Base-by-base conservation (phyloP, 2,329 filamentous ascomycete genomes). In the Penicillium janthinellum region DNA sequence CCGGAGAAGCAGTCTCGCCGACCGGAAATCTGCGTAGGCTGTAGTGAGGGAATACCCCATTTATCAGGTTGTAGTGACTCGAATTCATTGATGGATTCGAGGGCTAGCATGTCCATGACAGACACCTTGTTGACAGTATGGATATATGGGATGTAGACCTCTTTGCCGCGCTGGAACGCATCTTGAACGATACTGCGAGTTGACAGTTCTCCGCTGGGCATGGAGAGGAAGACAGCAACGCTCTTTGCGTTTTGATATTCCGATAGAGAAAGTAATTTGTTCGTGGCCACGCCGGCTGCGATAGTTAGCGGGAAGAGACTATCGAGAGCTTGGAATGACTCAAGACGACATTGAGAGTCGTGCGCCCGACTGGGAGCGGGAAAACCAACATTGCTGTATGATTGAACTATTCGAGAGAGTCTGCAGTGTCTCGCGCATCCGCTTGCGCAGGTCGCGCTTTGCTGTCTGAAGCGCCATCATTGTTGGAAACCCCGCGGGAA, bases 41-140 rank as follows among this genome's bases (percentile, higher is more conserved):
- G 83, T 59, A 96, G 85, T 35, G 90, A 94, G n/a, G 95, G 95
- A 64, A 99, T 99, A 10, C 92, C 93, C 95, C 95, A 99, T 73
- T 84, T 87, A 76, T 99, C 95, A 42, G 84, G 83, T 70, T 87
- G 78, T 60, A 98, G 81, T 25, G 85, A 85, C 64, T 92, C 86
- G 74, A 93, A 96, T 74, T 99, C 95, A 31, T 85, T 78, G 53
- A 91, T 75, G 28, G 87, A 88, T 58, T 83, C 80, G 42, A 99
- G 81, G 63, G 87, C 87, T 22, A 99, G 86, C 95, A 99, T 98
- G 71, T 97, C 92, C 95, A 99, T 99, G 56, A 95, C 84, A 15
- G 90, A 90, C 5, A 71, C 79, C 5, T 86, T 84, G 57, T 60
- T 79, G 72, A 80, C 34, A 81, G 83, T 87, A 78, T 95, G 88